Base-by-base conservation (phyloP, 345 rosid species). In the Hibiscus syriacus region DNA sequence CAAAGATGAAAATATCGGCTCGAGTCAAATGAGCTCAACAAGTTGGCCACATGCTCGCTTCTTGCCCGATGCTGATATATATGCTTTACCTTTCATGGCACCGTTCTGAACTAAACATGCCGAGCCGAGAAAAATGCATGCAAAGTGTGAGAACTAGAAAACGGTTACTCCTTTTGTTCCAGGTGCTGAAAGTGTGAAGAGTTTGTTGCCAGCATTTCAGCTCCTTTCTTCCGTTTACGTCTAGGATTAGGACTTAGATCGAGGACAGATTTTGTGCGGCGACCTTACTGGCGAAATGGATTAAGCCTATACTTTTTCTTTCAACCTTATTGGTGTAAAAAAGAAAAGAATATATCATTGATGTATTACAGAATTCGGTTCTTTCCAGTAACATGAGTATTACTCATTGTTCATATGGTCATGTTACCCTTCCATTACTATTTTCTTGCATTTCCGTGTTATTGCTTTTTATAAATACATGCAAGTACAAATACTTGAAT, bases 81-180 rank as follows among this genome's bases (percentile, higher is more conserved):
- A 71, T 45, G 84, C 91, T 0, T 66, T 90, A 67, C 97, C 98
- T 0, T 90, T 76, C 19, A 68, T 94, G 3, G 63, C 83, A n/a
- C 89, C 85, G 0, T 88, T 87, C 23, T 93, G 56, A 53, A 22
- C 54, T 7, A 17, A 6, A 17, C 17, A 8, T 17, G 0, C 10
- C 3, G 54, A 46, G n/a, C n/a, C n/a, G n/a, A n/a, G 12, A 53
- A 70, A 46, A 64, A 38, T 7, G 32, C n/a, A 4, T 39, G 4
- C 34, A 41, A 62, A 62, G 20, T 23, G 66, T 13, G 53, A 41
- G 30, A 41, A 39, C 32, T 62, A 23, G 66, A 39, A 6, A 27
- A 62, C 9, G 1, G 32, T 62, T 32, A 7, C 16, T 12, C 12
- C 27, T 52, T 2, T 54, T 39, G 7, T 50, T 30, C 12, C 2